Evolutionary conservation across 1,139 yeast genomes (phyloP).

Genomic region (Yamadazyma diospyri): DNA sequence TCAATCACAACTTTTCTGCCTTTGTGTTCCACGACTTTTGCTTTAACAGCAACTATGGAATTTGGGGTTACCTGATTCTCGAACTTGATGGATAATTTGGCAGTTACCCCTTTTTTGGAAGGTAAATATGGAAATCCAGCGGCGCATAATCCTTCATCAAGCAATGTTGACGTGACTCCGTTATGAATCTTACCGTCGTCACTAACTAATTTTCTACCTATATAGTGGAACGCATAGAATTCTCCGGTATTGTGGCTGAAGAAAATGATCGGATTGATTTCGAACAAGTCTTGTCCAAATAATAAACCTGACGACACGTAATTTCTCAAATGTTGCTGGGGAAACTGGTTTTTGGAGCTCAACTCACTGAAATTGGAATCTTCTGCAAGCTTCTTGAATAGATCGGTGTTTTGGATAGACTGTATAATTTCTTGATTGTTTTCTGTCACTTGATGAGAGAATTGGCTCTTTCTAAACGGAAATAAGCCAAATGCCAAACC

Average conservation of each 20-base stretch:
- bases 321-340: constrained; percentile 57
- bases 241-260: constrained; percentile 43
- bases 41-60: constrained; percentile 63
- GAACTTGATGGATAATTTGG: constrained; percentile 65
- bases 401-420: constrained; percentile 27
- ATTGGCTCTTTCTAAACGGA: constrained; percentile 37
- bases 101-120: constrained; percentile 86
- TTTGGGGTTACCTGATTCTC: constrained; percentile 63
- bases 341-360: constrained; percentile 46
- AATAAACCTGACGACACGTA: constrained; percentile 67
- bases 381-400: constrained; percentile 27
- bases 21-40: constrained; percentile 60
- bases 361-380: constrained; percentile 24
- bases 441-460: constrained; percentile 19
- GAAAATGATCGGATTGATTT: constrained; percentile 65
- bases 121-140: constrained; percentile 90
- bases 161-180: constrained; percentile 75
- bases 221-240: constrained; percentile 60
- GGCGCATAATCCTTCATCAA: constrained; percentile 84
- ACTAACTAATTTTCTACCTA: constrained; percentile 65
- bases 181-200: constrained; percentile 79
- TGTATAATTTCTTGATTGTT: constrained; percentile 29
- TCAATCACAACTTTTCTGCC: constrained; percentile 80
- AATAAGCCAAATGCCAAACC: constrained; percentile 46
- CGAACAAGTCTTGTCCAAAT: constrained; percentile 58